Evolutionary conservation across 1,284 basidiomycete species (phyloP).

Genomic region (Marasmius fiardii): DNA sequence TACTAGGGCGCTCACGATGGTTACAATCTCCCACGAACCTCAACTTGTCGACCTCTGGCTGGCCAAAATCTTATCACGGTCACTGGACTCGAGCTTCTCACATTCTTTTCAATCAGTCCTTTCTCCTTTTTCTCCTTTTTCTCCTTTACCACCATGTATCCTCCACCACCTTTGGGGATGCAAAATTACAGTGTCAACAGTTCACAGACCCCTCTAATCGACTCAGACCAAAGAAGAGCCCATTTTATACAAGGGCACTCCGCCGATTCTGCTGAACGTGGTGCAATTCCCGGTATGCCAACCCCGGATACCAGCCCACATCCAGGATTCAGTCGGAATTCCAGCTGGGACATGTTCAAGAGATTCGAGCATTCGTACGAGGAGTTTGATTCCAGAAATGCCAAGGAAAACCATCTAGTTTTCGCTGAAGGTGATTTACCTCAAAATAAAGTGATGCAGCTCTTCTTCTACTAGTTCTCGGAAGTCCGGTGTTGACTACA

Average conservation of each 20-base stretch:
- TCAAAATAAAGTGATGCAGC: constrained; percentile 41
- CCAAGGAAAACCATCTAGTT: constrained; percentile 48
- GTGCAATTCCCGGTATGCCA: constrained; percentile 10
- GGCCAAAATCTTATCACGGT: background rate
- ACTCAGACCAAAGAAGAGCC: background rate
- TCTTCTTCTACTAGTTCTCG: background rate
- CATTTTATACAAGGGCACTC: background rate
- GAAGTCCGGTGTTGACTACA: background rate
- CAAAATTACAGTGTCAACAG: background rate
- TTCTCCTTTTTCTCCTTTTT: background rate
- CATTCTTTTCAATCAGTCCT: background rate
- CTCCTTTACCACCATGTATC: constrained; percentile 7
- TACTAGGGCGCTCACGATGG: no score
- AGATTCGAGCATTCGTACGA: constrained; percentile 57
- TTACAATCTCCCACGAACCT: background rate
- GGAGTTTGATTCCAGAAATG: constrained; percentile 55
- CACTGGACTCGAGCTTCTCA: background rate
- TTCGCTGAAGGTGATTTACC: constrained; percentile 67
- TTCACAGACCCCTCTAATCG: constrained; percentile 1
- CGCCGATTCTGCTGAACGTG: constrained; percentile 6
- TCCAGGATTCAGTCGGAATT: constrained; percentile 18
- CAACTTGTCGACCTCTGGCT: background rate
- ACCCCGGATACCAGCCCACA: constrained; percentile 1
- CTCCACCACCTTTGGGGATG: constrained; percentile 4
- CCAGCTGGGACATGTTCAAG: constrained; percentile 53